Evolutionary conservation across 495 filamentous ascomycete species (phyloP), one percentile per base, ranked within the genome.

Genomic region (Copromyces sp.): DNA sequence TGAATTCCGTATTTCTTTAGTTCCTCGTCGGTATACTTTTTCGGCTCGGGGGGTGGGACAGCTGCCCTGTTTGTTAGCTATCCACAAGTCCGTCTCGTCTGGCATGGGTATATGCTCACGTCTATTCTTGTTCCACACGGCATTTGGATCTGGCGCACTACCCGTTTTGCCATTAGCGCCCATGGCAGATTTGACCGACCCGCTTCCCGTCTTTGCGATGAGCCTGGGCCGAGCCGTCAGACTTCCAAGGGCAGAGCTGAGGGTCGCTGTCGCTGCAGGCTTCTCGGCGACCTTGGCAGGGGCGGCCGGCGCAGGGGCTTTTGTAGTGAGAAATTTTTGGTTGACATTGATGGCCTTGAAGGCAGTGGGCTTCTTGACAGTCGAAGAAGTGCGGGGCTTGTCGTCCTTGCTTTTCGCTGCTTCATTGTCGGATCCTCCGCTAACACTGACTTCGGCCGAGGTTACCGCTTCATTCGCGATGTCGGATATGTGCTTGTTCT

Each of bases 41-140:
- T 98, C 24, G 91, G 89, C 47, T 94, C 89, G 9, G 92, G 89
- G 37, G 92, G 90, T 70, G 92, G 89, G 20, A 89, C 89, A 74
- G 93, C 92, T 94, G 69, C 37, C 37, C 29, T 41, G 68, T 20
- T 32, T 24, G 71, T 78, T 72, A 73, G 72, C 53, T 24, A 69
- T 70, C 68, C 47, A 68, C 16, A 70, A n/a, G 35, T 69, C 8
- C 38, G 32, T 38, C 47, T 42, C 38, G 14, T 65, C 29, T 17
- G 39, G 16, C 7, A 69, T 39, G 16, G 17, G 70, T 53, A 41
- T 53, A 44, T 69, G 47, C 80, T 77, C 68, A 98, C 95, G 94
- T 86, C 92, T 87, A 79, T 99, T 99, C 82, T 94, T 97, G 80
- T 98, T 99, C 95, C 95, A 99, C 32, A 99, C 95, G 83, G 90